A percentile compares a stretch with the other conserved stretches of the same genome.
phyloP scores from a whole-genome alignment of 108 stramenopile genomes.

The Nitzschia inconspicua region DNA sequence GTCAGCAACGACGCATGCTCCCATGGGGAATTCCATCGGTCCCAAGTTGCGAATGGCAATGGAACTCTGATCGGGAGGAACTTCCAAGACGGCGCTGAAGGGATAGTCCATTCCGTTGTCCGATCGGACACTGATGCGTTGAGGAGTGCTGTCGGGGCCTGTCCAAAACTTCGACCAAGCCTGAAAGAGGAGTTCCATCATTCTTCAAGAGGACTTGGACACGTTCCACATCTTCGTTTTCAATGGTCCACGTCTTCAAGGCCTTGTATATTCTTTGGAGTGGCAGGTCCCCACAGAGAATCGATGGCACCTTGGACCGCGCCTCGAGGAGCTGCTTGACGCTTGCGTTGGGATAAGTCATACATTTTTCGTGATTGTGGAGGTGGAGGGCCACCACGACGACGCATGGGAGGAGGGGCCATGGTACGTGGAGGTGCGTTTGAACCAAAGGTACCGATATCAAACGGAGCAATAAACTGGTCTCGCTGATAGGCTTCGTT shows the following conservation, averaged over 20 bases:
- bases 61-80: slow-evolving; percentile 51
- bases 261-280: slow-evolving; percentile 4
- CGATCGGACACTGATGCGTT: slow-evolving; percentile 48
- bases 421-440: too few relatives aligned
- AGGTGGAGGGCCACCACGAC: not conserved
- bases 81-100: slow-evolving; percentile 57
- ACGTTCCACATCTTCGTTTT: slow-evolving; percentile 1
- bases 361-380: not conserved
- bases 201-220: slow-evolving; percentile 5
- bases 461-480: not conserved
- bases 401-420: too few relatives aligned
- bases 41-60: slow-evolving; percentile 56
- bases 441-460: not conserved
- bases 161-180: slow-evolving; percentile 6
- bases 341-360: not conserved
- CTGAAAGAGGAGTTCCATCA: slow-evolving; percentile 5
- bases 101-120: slow-evolving; percentile 59
- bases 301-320: slow-evolving; percentile 6
- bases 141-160: slow-evolving; percentile 65
- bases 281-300: not conserved
- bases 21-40: slow-evolving; percentile 61
- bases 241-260: slow-evolving; percentile 9
- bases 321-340: not conserved
- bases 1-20: slow-evolving; percentile 40
- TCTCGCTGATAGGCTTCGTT: not conserved